Evolutionary conservation across 176 grass and related monocot genomes (phyloP), one percentile per base, ranked within the genome.

Genomic region (Saccharum spontaneum): DNA sequence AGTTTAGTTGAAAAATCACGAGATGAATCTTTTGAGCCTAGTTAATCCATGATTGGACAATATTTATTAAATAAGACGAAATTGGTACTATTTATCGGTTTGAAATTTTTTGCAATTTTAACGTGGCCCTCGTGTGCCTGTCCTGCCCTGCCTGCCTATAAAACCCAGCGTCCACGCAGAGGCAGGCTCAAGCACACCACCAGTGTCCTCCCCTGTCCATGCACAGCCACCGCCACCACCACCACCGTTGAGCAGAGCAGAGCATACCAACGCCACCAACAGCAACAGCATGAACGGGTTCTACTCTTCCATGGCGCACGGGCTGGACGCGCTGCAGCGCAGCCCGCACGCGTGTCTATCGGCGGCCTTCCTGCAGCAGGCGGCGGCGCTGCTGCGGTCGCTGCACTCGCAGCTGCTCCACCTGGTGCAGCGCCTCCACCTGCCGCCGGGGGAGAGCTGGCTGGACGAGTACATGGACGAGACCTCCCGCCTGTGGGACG

Each of bases 401-500:
- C 81, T 94, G 12, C 92, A 94, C 87, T 84, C 87, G 22, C 89
- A 89, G 80, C 87, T 94, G 1, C 73, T 90, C 4, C 72, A 82
- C 49, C 86, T 94, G 4, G 87, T 94, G 66, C 80, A 88, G 48
- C 82, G 87, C 26, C 89, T 94, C 9, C 92, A 94, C 81, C 89
- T 94, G 39, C 92, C 92, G 2, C 77, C 87, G 0, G 89, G 92
- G 3, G 92, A 94, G 87, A 77, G 86, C 72, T 94, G 92, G 92
- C 92, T 94, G 0, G 92, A 94, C 84, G 92, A 94, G 87, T 94
- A 94, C 84, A 94, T 94, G 92, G 92, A 94, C 83, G 92, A 94
- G 83, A 94, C 84, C 61, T 89, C 87, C 69, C 89, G 92, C 6
- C 92, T 94, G 10, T 89, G 89, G 92, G 92, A 94, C 4, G 87